Percentiles rank a stretch among this genome's conserved stretches.
Conservation (phyloP, 192 early-diverging fungal genomes). For the Gamsiella multidivaricata region DNA sequence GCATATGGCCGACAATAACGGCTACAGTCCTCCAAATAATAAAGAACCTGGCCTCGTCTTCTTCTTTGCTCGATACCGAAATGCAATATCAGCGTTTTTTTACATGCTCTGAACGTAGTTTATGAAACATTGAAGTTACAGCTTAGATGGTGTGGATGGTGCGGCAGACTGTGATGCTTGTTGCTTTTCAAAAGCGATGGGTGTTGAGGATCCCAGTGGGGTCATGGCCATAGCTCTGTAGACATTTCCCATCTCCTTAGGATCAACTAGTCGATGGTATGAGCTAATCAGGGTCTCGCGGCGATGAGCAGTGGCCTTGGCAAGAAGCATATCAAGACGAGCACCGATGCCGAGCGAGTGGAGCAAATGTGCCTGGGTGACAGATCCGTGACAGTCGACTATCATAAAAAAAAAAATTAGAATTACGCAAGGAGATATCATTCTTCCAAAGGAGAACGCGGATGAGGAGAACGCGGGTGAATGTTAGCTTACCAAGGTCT, state of each 20-base stretch:
- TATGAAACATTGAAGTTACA: not conserved
- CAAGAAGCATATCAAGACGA: constrained; percentile 75
- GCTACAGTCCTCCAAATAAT: no score
- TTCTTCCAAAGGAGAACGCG: not conserved
- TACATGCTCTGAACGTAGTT: no score
- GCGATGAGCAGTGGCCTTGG: constrained; percentile 57
- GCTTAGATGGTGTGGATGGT: not conserved
- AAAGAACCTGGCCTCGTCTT: no score
- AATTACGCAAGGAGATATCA: constrained; percentile 1
- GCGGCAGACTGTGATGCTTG: not conserved
- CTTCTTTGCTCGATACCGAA: no score
- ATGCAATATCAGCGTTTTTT: no score
- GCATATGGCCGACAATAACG: no score
- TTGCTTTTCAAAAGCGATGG: constrained; percentile 45
- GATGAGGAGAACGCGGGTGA: not conserved
- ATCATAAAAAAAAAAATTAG: constrained; percentile 9
- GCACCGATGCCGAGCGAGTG: constrained; percentile 85
- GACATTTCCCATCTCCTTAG: constrained; percentile 84
- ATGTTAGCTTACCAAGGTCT: constrained; percentile 40
- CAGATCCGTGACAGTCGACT: constrained; percentile 75
- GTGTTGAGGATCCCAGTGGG: constrained; percentile 44
- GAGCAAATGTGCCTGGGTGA: constrained; percentile 83
- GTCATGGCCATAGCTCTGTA: constrained; percentile 84
- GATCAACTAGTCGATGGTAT: constrained; percentile 81
- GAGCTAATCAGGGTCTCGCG: constrained; percentile 74